Conservation (phyloP, 306 rosid genomes). For the Fragaria vesca region DNA sequence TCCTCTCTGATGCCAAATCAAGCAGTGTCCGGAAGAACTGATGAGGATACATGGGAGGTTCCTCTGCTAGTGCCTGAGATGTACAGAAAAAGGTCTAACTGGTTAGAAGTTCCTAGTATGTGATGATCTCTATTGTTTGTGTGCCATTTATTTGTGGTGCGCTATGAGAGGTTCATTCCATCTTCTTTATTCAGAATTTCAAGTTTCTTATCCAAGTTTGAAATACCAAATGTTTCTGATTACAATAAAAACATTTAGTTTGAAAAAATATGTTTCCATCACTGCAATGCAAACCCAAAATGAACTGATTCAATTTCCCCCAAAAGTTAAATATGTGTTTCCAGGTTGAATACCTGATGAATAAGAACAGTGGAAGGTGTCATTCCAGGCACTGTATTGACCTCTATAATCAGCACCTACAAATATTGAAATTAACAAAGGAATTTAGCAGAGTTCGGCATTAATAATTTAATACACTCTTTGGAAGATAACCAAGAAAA, state of each 20-base stretch:
- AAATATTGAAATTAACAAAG: conserved; percentile 25
- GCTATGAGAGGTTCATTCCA: neutral
- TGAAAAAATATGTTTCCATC: neutral
- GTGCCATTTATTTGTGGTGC: neutral
- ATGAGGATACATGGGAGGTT: conserved; percentile 83
- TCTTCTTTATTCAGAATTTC: conserved; percentile 10
- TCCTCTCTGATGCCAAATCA: conserved; percentile 75
- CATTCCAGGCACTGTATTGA: conserved; percentile 99
- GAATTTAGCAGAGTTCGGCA: conserved; percentile 12
- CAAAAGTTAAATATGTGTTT: neutral
- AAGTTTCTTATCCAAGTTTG: neutral
- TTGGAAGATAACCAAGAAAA: neutral
- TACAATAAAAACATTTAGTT: neutral
- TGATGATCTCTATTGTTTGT: neutral
- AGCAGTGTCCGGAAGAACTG: conserved; percentile 78
- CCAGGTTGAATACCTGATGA: conserved; percentile 64
- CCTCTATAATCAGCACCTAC: conserved; percentile 86
- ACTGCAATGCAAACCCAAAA: neutral
- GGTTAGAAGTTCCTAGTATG: conserved; percentile 18
- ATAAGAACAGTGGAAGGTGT: conserved; percentile 92
- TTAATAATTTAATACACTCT: neutral
- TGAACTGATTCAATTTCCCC: neutral
- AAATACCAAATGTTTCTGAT: neutral
- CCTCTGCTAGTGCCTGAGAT: conserved; percentile 82
- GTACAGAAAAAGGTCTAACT: conserved; percentile 17